These are phyloP conservation scores for Rhizophora apiculata DNA, from an alignment of 345 rosid species.

Conservation along the genomic window DNA sequence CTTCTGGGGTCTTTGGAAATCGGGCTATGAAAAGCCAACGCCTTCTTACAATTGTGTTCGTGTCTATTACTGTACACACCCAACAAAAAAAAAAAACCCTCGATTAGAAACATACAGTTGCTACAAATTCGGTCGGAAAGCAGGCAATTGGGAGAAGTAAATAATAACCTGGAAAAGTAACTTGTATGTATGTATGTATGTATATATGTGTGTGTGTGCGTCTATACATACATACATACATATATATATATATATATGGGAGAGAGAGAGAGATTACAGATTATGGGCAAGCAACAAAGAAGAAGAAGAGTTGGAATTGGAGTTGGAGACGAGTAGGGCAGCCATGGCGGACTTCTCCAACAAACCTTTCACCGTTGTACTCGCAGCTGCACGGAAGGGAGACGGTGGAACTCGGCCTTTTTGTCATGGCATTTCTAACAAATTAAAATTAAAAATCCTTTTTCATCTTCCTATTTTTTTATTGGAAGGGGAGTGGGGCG, in stretches of 20 bases:
- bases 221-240: too few species aligned
- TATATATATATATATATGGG: too few species aligned
- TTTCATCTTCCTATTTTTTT: too few species aligned
- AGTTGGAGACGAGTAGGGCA: conserved; percentile 46
- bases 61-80: conserved; percentile 21
- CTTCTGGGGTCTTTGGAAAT: conserved; percentile 24
- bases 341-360: conserved; percentile 33
- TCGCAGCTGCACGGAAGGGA: too few species aligned
- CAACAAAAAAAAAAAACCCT: too few species aligned
- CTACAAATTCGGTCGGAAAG: neutral
- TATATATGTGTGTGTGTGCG: too few species aligned
- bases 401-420: too few species aligned
- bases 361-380: too few species aligned
- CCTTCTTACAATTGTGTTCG: conserved; percentile 19
- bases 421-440: too few species aligned
- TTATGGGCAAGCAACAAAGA: conserved; percentile 44
- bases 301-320: conserved; percentile 33
- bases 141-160: too few species aligned
- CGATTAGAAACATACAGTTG: neutral
- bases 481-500: too few species aligned
- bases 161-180: neutral
- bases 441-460: too few species aligned
- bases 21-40: conserved; percentile 17
- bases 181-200: neutral
- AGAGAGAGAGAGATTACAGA: conserved; percentile 36